These are phyloP conservation scores for Batrachochytrium dendrobatidis DNA, from an alignment of 371 early-diverging fungal genomes.

Conservation along the genomic window DNA sequence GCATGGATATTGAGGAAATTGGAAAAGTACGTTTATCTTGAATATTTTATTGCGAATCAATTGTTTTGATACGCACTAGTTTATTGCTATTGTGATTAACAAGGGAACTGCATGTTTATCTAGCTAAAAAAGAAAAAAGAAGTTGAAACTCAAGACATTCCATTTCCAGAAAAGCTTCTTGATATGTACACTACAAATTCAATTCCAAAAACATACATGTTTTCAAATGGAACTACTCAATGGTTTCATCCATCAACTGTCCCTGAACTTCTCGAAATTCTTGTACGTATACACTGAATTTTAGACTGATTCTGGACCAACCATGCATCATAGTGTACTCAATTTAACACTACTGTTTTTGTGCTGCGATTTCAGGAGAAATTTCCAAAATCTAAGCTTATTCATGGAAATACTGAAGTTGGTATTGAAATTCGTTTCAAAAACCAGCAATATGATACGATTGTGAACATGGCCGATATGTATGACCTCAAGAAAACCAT, in stretches of 20 bases:
- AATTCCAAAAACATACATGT: neutral
- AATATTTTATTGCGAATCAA: no score
- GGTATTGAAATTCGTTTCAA: slow-evolving; percentile 69
- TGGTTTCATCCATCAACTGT: slow-evolving; percentile 63
- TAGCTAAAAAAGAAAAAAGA: no score
- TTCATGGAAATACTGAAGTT: slow-evolving; percentile 71
- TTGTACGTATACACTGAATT: slow-evolving; percentile 6
- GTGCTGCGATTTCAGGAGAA: no score
- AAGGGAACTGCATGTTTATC: slow-evolving; percentile 1
- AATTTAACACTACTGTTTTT: no score
- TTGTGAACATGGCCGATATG: slow-evolving; percentile 57
- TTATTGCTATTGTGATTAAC: slow-evolving; percentile 1
- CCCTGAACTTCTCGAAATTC: slow-evolving; percentile 45
- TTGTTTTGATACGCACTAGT: no score
- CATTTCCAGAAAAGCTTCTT: no score
- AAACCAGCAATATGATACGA: slow-evolving; percentile 50
- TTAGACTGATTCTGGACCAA: neutral
- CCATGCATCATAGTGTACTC: no score
- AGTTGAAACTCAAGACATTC: no score
- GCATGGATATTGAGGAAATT: no score
- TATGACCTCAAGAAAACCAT: slow-evolving; percentile 43
- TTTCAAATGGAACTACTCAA: slow-evolving; percentile 15
- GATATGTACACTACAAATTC: neutral
- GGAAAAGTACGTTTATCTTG: no score
- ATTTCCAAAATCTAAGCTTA: slow-evolving; percentile 58